Base-by-base conservation (phyloP, 1,284 basidiomycete species). In the Cystobasidium sp. region DNA sequence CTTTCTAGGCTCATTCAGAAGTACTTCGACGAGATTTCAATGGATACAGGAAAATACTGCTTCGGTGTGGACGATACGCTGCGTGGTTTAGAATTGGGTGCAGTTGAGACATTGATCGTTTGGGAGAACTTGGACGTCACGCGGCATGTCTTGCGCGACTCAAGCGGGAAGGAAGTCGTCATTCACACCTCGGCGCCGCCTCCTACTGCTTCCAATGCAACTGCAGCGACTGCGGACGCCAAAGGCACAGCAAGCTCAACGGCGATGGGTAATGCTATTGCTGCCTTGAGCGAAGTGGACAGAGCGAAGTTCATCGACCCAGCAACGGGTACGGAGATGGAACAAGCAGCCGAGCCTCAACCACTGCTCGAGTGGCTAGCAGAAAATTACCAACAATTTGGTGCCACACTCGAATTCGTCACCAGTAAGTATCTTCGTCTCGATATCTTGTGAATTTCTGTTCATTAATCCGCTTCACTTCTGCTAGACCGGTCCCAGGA, bases 1-100 rank as follows among this genome's bases (percentile, higher is more conserved):
- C 59, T 68, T 24, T 7, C 24, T 76, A 81, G 80, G 75, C 88
- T 97, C 56, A 97, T 97, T 79, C 95, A 98, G 82, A 93, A 89
- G 82, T 99, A 98, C 86, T 98, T 99, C 84, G 96, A 99, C 82
- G 97, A 99, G 85, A 99, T 99, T 84, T 96, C 94, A 77, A 92
- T 93, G 82, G 96, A 99, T 82, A 96, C 94, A 22, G 93, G 90
- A 81, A 94, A 92, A 84, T 99, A 97, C 86, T 98, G 96, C 85
- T 99, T 97, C 82, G 97, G 96, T 84, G 88, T 99, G 76, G 92
- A 93, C 18, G 97, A 99, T 82, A 99, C 97, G 0, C 88, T 99
- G 80, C 97, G 97, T 83, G 94, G 91, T 47, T 88, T 99, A 64
- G 97, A 99, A 81, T 88, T 99, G 75, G 97, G 97, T 80, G 91